Percentiles rank a stretch among this genome's conserved stretches.
Conservation (phyloP, 2,329 filamentous ascomycete genomes). For the Lasiodiplodia hormozganensis region DNA sequence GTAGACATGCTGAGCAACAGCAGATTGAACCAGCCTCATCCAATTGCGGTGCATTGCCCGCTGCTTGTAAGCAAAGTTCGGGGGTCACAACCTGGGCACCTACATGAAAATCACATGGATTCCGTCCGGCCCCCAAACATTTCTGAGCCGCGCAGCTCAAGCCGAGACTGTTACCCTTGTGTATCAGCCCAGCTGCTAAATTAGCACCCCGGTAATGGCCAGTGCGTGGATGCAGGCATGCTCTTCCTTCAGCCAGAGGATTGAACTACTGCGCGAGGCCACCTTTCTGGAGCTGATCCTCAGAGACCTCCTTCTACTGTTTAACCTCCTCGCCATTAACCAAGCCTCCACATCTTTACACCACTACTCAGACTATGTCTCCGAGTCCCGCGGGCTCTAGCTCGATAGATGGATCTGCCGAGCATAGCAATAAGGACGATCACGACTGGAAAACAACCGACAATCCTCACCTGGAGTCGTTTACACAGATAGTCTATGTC, state of each 20-base stretch:
- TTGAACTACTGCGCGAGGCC: background rate
- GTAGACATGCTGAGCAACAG: background rate
- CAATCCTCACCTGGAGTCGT: too few species aligned
- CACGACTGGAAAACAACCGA: too few species aligned
- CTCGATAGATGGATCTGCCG: too few species aligned
- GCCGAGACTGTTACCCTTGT: background rate
- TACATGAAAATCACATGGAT: conserved; percentile 3
- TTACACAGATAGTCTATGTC: too few species aligned
- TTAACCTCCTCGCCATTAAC: too few species aligned
- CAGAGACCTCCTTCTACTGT: background rate
- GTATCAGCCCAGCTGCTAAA: background rate
- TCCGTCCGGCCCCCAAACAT: conserved; percentile 2
- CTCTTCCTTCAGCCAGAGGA: background rate
- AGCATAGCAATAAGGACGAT: too few species aligned
- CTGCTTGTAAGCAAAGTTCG: background rate
- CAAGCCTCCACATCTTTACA: too few species aligned
- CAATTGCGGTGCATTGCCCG: background rate
- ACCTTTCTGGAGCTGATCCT: background rate
- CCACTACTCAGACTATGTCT: too few species aligned
- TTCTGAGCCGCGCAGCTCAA: background rate
- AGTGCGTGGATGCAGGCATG: background rate
- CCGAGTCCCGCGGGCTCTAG: too few species aligned
- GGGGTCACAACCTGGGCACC: background rate
- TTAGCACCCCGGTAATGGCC: background rate
- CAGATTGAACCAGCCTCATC: background rate